phyloP scores from a whole-genome alignment of 192 early-diverging fungal species.

The Gamsiella multidivaricata region DNA sequence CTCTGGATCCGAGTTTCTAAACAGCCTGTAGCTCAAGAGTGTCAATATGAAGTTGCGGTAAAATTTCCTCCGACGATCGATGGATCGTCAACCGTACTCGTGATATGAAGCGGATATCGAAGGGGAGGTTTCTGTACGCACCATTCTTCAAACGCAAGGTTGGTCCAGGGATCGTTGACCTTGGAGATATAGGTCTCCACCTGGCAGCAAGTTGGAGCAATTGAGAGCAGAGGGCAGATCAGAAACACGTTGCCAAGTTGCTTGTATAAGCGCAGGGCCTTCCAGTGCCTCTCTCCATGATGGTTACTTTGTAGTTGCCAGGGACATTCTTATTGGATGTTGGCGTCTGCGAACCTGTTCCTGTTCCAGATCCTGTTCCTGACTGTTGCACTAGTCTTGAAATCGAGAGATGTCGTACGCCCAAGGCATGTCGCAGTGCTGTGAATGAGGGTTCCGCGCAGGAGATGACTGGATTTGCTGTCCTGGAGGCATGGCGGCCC shows the following conservation, averaged over 20 bases:
- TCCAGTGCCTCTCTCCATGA: too few relatives aligned
- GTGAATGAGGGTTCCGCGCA: too few relatives aligned
- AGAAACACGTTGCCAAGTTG: not conserved
- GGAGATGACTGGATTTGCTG: not conserved
- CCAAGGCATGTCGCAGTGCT: too few relatives aligned
- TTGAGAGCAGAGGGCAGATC: not conserved
- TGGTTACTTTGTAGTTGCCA: constrained; percentile 27
- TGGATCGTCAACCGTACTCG: not conserved
- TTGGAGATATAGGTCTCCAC: constrained; percentile 73
- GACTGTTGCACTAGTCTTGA: too few relatives aligned
- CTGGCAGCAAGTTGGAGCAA: not conserved
- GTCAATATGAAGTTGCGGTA: not conserved
- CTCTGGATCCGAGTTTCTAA: constrained; percentile 75
- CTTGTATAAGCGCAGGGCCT: not conserved
- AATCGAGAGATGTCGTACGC: too few relatives aligned
- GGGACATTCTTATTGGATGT: constrained; percentile 24
- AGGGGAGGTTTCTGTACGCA: constrained; percentile 3
- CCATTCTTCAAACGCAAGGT: constrained; percentile 92
- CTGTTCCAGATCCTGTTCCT: too few relatives aligned
- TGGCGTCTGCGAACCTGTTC: not conserved
- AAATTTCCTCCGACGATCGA: not conserved
- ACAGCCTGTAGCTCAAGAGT: constrained; percentile 65
- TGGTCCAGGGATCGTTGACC: constrained; percentile 77
- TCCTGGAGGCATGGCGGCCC: not conserved
- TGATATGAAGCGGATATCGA: too few relatives aligned